Base-by-base conservation (phyloP, 352 stramenopile species). In the Thraustochytrium sp. region DNA sequence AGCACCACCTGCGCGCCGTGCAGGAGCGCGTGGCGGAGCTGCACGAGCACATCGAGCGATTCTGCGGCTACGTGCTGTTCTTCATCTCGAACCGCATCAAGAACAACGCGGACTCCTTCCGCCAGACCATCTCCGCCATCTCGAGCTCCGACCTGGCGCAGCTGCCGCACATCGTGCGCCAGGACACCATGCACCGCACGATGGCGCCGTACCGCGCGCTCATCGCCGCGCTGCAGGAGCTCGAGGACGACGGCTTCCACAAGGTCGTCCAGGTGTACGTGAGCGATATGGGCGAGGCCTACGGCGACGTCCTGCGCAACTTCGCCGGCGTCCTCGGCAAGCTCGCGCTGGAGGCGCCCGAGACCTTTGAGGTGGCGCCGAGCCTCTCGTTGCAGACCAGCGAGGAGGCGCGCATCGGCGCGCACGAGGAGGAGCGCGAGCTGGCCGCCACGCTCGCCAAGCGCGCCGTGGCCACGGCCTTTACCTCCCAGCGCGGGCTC, bases 261-360 rank as follows among this genome's bases (percentile, higher is more conserved):
- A 36, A 34, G n/a, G 68, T 80, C 34, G 68, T 64, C 8, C 42
- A 80, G 13, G 53, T 65, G 42, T 80, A 80, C 51, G 53, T 80
- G 44, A 42, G 34, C 42, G 48, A 80, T 44, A 65, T 80, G 48
- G 68, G 48, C 26, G 48, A 68, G 29, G 68, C 68, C 13, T 80
- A 80, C 51, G 68, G 44, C n/a, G 53, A 65, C 42, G 53, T 80
- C 36, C 16, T 80, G 1, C 68, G 40, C 5, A 63, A 63, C 34
- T 80, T 80, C 34, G 23, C 21, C 46, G 23, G 29, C 21, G 18
- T 65, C 31, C 23, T 80, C 44, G 18, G 34, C 68, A 49, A 68
- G 2, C 42, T 46, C 11, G 53, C 40, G 13, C 2, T 80, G 26
- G 4, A 2, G 13, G 16, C 34, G 5, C 18, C 21, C 16, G 46